Percentiles rank a stretch among this genome's conserved stretches.
These are phyloP conservation scores for Dioszegia aurantiaca DNA, from an alignment of 768 basidiomycete genomes.

Conservation along the genomic window DNA sequence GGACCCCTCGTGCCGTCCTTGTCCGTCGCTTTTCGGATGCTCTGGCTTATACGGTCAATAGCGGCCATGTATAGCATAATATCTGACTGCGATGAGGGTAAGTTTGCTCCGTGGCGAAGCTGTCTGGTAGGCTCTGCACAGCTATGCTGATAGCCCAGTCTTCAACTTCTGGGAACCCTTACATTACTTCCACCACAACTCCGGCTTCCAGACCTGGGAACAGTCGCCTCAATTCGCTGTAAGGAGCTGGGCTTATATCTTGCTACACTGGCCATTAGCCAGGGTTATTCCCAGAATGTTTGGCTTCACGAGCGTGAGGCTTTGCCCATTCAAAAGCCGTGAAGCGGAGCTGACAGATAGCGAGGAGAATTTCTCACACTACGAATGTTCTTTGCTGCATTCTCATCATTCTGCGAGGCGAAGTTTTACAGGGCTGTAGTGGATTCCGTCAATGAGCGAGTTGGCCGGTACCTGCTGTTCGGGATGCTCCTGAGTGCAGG, in stretches of 20 bases:
- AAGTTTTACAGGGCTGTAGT: constrained; percentile 76
- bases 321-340: neutral
- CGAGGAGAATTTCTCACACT: constrained; percentile 84
- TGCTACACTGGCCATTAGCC: constrained; percentile 68
- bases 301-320: constrained; percentile 69
- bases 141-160: constrained; percentile 57
- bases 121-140: neutral
- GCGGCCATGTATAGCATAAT: constrained; percentile 95
- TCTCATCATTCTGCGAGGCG: constrained; percentile 74
- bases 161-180: constrained; percentile 99
- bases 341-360: constrained; percentile 55
- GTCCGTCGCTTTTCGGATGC: constrained; percentile 74
- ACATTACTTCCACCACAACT: constrained; percentile 79
- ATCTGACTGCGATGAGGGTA: constrained; percentile 96
- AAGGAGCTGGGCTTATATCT: constrained; percentile 89
- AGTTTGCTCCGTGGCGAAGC: constrained; percentile 18
- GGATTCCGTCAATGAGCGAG: constrained; percentile 78
- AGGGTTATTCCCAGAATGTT: constrained; percentile 55
- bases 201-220: constrained; percentile 98
- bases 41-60: constrained; percentile 73
- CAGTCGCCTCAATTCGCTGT: constrained; percentile 85
- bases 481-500: constrained; percentile 79
- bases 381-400: constrained; percentile 70
- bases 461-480: constrained; percentile 91
- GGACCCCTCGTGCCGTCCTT: constrained; percentile 84